Evolutionary conservation across 2,329 filamentous ascomycete genomes (phyloP), one percentile per base, ranked within the genome.

Genomic region (Ophiostoma sp.): DNA sequence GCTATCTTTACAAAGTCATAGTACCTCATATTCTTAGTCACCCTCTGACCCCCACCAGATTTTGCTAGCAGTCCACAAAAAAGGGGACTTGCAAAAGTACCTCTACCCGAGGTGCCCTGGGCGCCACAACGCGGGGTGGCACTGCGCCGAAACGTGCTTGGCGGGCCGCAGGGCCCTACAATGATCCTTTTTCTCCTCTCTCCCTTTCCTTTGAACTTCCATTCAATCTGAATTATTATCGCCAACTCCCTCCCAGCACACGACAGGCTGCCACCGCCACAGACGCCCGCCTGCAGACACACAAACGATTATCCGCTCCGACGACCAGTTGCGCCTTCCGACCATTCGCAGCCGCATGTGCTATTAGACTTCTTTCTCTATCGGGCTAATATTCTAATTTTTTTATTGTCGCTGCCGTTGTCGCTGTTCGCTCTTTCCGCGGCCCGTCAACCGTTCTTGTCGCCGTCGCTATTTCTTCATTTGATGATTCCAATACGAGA

Each of bases 91-190:
- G n/a, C 2, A 12, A 2, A 59, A 11, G 69, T 70, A 70, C 52
- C 22, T 12, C 52, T 70, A 70, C 69, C 17, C 6, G 68, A 1
- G 3, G 2, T 33, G 33, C 68, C n/a, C 50, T 36, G 19, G 33
- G 42, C 42, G 68, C 68, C 68, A 57, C 69, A 70, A 48, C 69
- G 69, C 52, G 69, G 69, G 68, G 68, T 70, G 68, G 68, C 68
- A 57, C 68, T 70, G 68, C 31, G 17, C 66, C 68, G 50, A 70
- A 70, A 70, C 68, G 42, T 52, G 50, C 68, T 42, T 59, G 68
- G 50, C n/a, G 68, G 33, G 66, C 42, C 28, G 48, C 68, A 70
- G 50, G 31, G 68, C 68, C 50, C 22, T 70, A 17, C 61, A 57
- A 57, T 70, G 45, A 12, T 50, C 42, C 64, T n/a, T 69, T 33